Base-by-base conservation (phyloP, 768 basidiomycete genomes). In the Podaxis mareebaensis region DNA sequence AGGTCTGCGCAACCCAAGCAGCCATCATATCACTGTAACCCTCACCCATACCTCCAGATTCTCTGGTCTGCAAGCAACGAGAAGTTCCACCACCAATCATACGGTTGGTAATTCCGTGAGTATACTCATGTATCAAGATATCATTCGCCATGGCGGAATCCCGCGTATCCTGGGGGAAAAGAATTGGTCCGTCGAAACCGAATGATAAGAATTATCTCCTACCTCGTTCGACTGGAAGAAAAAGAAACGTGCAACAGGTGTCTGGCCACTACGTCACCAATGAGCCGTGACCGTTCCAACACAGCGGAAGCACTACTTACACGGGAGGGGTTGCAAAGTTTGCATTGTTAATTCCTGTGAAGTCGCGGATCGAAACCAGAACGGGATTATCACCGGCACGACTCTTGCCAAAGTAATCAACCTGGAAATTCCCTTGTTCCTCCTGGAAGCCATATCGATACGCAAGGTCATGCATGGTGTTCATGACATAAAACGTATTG, bases 21-120 rank as follows among this genome's bases (percentile, higher is more conserved):
- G 81, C 78, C 75, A 81, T 72, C 20, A 79, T 79, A 72, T 88
- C 87, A 3, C 83, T 83, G 86, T 87, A 89, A 17, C 85, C 87
- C 71, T 91, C 89, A 48, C 87, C 88, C 81, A 90, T 81, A 13
- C 88, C 88, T 22, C 85, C 84, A 2, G 87, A 77, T 69, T 90
- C 88, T 36, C 78, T 78, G 28, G 81, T 85, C 69, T 87, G 84
- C 64, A 90, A 74, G 75, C 89, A 90, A 13, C 85, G 75, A 44
- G 81, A 83, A 26, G 81, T 82, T 28, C 82, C 83, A 42, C 84
- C 82, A n/a, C 84, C 84, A 11, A 82, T 84, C 75, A 85, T 73
- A 15, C 79, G 73, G 65, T 76, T 80, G 15, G 79, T 82, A 48
- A 82, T 73, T 1, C 81, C 81, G 60, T 81, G 83, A 4, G 79